These are phyloP conservation scores for Beauveria rudraprayagi DNA, from an alignment of 2,329 filamentous ascomycete genomes.

Conservation along the genomic window DNA sequence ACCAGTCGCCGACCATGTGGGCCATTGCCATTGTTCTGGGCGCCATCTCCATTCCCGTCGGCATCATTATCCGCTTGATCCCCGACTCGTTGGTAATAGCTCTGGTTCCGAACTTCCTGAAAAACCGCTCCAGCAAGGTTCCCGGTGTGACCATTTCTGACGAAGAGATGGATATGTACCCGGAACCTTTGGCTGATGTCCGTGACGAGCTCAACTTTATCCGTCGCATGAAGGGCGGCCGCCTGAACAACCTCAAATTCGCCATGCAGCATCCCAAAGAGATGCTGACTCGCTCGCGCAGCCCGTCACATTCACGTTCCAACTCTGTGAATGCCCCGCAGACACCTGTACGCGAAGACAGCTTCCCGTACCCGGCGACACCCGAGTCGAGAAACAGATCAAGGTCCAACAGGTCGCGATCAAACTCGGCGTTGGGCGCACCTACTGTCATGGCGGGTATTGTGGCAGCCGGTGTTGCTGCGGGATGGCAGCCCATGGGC, in stretches of 20 bases:
- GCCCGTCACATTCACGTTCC: slow-evolving; percentile 55
- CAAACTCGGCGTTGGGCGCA: slow-evolving; percentile 64
- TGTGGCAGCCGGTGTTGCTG: slow-evolving; percentile 67
- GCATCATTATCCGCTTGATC: slow-evolving; percentile 70
- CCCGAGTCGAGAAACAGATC: slow-evolving; percentile 58
- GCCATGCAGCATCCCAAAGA: slow-evolving; percentile 68
- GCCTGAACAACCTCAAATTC: slow-evolving; percentile 73
- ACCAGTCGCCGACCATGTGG: slow-evolving; percentile 72
- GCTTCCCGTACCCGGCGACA: slow-evolving; percentile 42
- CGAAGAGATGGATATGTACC: slow-evolving; percentile 61
- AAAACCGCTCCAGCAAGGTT: slow-evolving; percentile 36
- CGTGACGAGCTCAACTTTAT: slow-evolving; percentile 75
- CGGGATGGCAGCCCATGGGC: slow-evolving; percentile 67
- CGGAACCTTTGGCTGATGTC: slow-evolving; percentile 64
- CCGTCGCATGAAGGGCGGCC: slow-evolving; percentile 71
- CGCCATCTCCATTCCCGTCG: slow-evolving; percentile 76
- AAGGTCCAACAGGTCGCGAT: slow-evolving; percentile 56
- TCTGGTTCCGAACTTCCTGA: slow-evolving; percentile 46
- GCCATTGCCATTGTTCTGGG: slow-evolving; percentile 79
- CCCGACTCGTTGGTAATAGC: slow-evolving; percentile 61
- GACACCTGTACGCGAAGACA: slow-evolving; percentile 55
- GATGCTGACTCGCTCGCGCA: slow-evolving; percentile 55
- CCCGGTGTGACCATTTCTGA: slow-evolving; percentile 56
- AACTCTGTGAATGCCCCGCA: slow-evolving; percentile 54
- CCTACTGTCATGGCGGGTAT: slow-evolving; percentile 79